A percentile compares a stretch with the other conserved stretches of the same genome.
Conservation (phyloP, 108 stramenopile genomes). For the Fragilaria crotonensis region DNA sequence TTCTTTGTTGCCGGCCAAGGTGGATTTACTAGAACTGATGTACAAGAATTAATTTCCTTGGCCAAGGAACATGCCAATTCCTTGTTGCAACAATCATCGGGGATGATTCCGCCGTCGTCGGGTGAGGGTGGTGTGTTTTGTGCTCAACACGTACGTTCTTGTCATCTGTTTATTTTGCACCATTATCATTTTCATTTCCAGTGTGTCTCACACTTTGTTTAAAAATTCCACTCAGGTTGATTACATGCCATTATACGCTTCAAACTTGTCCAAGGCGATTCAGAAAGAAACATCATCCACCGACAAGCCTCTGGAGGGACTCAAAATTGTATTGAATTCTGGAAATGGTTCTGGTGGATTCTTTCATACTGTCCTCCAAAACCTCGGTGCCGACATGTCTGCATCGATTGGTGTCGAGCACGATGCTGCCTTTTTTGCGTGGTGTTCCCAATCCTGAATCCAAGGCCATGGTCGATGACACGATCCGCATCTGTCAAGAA, state of each 20-base stretch:
- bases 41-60: conserved; percentile 25
- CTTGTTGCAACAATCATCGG: conserved; percentile 51
- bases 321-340: conserved; percentile 69
- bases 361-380: conserved; percentile 48
- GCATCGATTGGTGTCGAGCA: conserved; percentile 42
- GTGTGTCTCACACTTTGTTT: too few species aligned
- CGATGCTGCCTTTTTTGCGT: conserved; percentile 50
- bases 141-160: conserved; percentile 20
- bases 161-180: too few species aligned
- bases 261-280: conserved; percentile 40
- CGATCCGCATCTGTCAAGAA: conserved; percentile 41
- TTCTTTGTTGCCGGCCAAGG: conserved; percentile 47
- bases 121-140: conserved; percentile 53
- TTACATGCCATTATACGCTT: conserved; percentile 57
- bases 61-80: conserved; percentile 31
- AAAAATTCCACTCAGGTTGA: conserved; percentile 44
- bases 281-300: conserved; percentile 11
- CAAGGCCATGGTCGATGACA: conserved; percentile 53
- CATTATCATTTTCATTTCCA: too few species aligned
- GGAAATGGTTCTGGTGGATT: conserved; percentile 77
- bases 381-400: conserved; percentile 66
- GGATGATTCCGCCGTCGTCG: conserved; percentile 60
- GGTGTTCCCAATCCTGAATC: conserved; percentile 85
- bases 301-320: conserved; percentile 34
- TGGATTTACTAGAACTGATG: conserved; percentile 28